Percentiles rank a stretch among this genome's conserved stretches.
Evolutionary conservation across 2,329 filamentous ascomycete species (phyloP).

Genomic region (Clarireedia paspali): DNA sequence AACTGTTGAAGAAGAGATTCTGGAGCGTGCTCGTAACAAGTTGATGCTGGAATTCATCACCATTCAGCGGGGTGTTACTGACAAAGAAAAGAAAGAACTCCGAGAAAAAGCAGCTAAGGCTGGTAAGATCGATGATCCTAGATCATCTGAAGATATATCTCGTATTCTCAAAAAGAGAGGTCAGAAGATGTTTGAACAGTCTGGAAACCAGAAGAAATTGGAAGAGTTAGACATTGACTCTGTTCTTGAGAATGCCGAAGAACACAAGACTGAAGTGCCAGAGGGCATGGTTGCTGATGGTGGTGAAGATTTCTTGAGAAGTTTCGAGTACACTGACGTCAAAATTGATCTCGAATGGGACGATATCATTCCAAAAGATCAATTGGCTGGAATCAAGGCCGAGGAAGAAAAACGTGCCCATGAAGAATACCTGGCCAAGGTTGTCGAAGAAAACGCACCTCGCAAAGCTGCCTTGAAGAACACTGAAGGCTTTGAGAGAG

Average conservation of each 20-base stretch:
- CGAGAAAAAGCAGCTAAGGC: conserved; percentile 72
- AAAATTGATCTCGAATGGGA: conserved; percentile 98
- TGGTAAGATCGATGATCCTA: conserved; percentile 71
- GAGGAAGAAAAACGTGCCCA: conserved; percentile 81
- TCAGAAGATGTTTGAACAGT: conserved; percentile 99
- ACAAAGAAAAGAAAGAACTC: conserved; percentile 77
- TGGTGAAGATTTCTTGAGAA: conserved; percentile 89
- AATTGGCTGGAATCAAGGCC: conserved; percentile 80
- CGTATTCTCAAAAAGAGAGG: conserved; percentile 94
- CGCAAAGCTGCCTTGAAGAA: conserved; percentile 61
- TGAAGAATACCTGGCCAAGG: conserved; percentile 71
- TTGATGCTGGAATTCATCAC: conserved; percentile 95
- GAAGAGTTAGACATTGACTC: conserved; percentile 97
- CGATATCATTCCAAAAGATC: conserved; percentile 91
- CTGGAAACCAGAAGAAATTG: conserved; percentile 89
- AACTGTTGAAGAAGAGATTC: conserved; percentile 94
- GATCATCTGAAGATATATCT: conserved; percentile 89
- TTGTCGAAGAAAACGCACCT: conserved; percentile 79
- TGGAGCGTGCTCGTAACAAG: conserved; percentile 95
- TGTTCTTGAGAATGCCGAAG: conserved; percentile 91
- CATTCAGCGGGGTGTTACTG: conserved; percentile 92
- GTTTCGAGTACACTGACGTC: conserved; percentile 90
- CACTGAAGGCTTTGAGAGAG: conserved; percentile 50
- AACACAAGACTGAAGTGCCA: conserved; percentile 92
- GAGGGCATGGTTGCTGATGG: conserved; percentile 93